Evolutionary conservation across 495 filamentous ascomycete genomes (phyloP).

Genomic region (Lophiostoma macrostomum): DNA sequence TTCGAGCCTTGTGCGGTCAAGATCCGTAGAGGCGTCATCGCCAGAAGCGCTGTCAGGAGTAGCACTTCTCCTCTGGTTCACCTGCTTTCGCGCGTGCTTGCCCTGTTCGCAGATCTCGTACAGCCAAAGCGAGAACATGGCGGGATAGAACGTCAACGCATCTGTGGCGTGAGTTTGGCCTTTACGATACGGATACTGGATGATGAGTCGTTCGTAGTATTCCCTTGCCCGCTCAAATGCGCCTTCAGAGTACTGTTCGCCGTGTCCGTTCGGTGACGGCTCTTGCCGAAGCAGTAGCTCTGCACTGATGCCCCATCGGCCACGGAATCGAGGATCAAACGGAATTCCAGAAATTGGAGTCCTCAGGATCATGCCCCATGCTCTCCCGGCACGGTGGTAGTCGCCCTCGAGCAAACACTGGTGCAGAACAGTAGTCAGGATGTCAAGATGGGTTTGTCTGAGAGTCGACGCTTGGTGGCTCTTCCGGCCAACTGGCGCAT

Average conservation of each 20-base stretch:
- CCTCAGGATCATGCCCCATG: slow-evolving; percentile 63
- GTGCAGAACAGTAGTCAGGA: slow-evolving; percentile 61
- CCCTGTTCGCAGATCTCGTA: slow-evolving; percentile 56
- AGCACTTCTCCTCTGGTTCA: slow-evolving; percentile 11
- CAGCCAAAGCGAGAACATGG: slow-evolving; percentile 67
- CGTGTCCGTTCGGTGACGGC: background rate
- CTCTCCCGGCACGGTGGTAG: slow-evolving; percentile 59
- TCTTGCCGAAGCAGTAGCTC: slow-evolving; percentile 54
- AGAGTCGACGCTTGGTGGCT: slow-evolving; percentile 25
- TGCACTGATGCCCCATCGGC: slow-evolving; percentile 67
- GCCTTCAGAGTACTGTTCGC: slow-evolving; percentile 44
- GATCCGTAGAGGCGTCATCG: slow-evolving; percentile 13
- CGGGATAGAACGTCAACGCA: slow-evolving; percentile 60
- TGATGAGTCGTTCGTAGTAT: slow-evolving; percentile 66
- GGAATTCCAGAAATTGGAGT: slow-evolving; percentile 49
- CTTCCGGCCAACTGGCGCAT: background rate
- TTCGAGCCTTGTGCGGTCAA: too few relatives aligned
- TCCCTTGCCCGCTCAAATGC: slow-evolving; percentile 57
- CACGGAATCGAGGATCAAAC: slow-evolving; percentile 55
- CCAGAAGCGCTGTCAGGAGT: slow-evolving; percentile 3
- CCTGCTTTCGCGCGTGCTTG: slow-evolving; percentile 30
- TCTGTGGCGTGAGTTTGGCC: slow-evolving; percentile 45
- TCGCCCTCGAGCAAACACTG: slow-evolving; percentile 59
- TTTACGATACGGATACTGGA: slow-evolving; percentile 61
- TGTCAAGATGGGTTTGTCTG: slow-evolving; percentile 57